phyloP scores from a whole-genome alignment of 1,284 basidiomycete species.

The Ganoderma resinaceum region DNA sequence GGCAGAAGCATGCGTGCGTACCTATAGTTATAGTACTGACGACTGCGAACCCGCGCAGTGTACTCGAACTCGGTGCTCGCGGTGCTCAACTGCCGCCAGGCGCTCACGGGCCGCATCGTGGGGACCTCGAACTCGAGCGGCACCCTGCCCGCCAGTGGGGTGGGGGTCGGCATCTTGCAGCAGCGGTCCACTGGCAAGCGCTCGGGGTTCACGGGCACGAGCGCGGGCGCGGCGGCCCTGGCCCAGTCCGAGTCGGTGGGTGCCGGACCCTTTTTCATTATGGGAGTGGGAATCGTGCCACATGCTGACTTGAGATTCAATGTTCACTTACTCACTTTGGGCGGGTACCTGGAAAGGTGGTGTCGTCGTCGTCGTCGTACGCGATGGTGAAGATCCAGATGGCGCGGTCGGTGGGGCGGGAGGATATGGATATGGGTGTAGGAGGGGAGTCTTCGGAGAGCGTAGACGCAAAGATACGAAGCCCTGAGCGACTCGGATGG shows the following conservation, averaged over 20 bases:
- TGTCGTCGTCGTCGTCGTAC: not conserved
- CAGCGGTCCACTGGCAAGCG: not conserved
- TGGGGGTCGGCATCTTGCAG: not conserved
- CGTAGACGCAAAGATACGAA: not conserved
- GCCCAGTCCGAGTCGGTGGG: not conserved
- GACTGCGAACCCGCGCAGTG: not conserved
- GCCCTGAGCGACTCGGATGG: not conserved
- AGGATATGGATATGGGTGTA: not conserved
- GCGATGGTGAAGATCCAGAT: slow-evolving; percentile 2
- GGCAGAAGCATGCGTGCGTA: not conserved
- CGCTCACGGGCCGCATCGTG: not conserved
- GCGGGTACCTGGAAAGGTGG: not conserved
- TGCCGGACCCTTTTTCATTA: not conserved
- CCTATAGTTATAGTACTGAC: not conserved
- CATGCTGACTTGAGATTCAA: no score
- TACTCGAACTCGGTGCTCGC: slow-evolving; percentile 14
- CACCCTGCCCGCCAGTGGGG: not conserved
- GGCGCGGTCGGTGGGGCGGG: not conserved
- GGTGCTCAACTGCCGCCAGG: slow-evolving; percentile 6
- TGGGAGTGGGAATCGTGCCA: not conserved
- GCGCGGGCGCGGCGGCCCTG: not conserved
- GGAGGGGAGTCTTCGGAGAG: not conserved
- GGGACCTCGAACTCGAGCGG: not conserved
- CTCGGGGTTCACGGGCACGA: not conserved
- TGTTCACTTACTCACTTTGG: no score